Percentiles rank a stretch among this genome's conserved stretches.
Evolutionary conservation across 352 stramenopile genomes (phyloP).

Genomic region (Globisporangium carolinianum): DNA sequence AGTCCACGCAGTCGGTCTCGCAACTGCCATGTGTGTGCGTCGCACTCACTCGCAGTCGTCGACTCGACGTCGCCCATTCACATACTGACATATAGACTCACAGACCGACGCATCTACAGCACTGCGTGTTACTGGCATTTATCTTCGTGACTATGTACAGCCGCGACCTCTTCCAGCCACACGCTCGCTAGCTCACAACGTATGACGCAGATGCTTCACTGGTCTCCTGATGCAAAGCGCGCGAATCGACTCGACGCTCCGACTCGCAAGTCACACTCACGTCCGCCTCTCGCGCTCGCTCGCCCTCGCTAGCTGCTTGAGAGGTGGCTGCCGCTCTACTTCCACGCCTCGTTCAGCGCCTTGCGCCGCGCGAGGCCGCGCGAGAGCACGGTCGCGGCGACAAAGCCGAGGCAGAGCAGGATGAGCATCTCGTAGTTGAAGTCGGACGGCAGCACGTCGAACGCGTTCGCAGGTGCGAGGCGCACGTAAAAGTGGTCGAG

Average conservation of each 20-base stretch:
- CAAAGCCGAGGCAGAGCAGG: slow-evolving; percentile 84
- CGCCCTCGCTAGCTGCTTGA: neutral
- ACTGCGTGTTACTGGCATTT: too few species aligned
- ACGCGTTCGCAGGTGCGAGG: slow-evolving; percentile 91
- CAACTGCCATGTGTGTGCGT: neutral
- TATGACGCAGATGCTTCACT: too few species aligned
- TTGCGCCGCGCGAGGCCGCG: slow-evolving; percentile 66
- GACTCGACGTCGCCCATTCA: neutral
- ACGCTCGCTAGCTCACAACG: too few species aligned
- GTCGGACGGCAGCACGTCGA: slow-evolving; percentile 94
- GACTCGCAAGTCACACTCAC: too few species aligned
- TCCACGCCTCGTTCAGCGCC: slow-evolving; percentile 75
- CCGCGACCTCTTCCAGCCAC: too few species aligned
- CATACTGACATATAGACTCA: neutral
- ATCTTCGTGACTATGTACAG: too few species aligned
- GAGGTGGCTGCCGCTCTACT: slow-evolving; percentile 28
- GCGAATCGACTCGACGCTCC: too few species aligned
- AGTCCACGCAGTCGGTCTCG: neutral
- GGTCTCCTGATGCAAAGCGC: too few species aligned
- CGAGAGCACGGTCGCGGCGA: slow-evolving; percentile 64
- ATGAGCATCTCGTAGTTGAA: slow-evolving; percentile 95
- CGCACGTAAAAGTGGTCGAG: slow-evolving; percentile 94
- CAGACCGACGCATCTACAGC: too few species aligned
- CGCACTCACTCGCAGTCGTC: neutral
- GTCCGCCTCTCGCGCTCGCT: neutral